A percentile compares a stretch with the other conserved stretches of the same genome.
Conservation (phyloP, 148 eudicot species). For the Cornus suecica region DNA sequence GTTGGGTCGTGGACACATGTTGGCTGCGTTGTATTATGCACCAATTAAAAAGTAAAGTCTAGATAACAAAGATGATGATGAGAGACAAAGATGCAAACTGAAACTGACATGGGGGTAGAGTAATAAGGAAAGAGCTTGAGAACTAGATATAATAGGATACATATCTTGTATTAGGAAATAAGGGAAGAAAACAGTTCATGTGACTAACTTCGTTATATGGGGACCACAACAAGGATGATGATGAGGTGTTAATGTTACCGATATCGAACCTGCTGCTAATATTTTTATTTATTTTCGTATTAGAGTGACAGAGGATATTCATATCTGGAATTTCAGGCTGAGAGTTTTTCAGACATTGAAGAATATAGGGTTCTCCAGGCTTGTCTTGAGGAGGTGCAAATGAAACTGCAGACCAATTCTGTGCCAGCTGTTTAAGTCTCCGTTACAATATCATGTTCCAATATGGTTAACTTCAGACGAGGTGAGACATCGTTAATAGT, state of each 20-base stretch:
- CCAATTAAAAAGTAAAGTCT: too few relatives aligned
- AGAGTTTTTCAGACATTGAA: conserved; percentile 50
- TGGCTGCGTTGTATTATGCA: neutral
- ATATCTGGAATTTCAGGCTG: conserved; percentile 40
- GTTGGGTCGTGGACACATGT: neutral
- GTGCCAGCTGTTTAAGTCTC: conserved; percentile 9
- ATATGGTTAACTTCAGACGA: neutral
- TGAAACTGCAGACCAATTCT: conserved; percentile 31
- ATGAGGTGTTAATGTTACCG: too few relatives aligned
- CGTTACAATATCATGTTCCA: neutral
- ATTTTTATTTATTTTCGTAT: neutral
- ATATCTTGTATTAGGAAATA: too few relatives aligned
- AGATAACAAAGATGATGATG: too few relatives aligned
- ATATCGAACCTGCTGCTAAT: neutral
- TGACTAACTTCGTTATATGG: too few relatives aligned
- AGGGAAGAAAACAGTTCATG: too few relatives aligned
- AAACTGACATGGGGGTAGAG: too few relatives aligned
- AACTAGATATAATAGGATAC: too few relatives aligned
- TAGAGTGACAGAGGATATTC: neutral
- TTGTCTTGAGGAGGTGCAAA: conserved; percentile 54
- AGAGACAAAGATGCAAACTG: too few relatives aligned
- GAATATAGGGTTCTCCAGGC: conserved; percentile 61
- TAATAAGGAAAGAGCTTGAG: too few relatives aligned
- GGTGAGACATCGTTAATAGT: neutral
- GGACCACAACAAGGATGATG: too few relatives aligned